Base-by-base conservation (phyloP, 73 alveolate species). In the Paramecium caudatum region DNA sequence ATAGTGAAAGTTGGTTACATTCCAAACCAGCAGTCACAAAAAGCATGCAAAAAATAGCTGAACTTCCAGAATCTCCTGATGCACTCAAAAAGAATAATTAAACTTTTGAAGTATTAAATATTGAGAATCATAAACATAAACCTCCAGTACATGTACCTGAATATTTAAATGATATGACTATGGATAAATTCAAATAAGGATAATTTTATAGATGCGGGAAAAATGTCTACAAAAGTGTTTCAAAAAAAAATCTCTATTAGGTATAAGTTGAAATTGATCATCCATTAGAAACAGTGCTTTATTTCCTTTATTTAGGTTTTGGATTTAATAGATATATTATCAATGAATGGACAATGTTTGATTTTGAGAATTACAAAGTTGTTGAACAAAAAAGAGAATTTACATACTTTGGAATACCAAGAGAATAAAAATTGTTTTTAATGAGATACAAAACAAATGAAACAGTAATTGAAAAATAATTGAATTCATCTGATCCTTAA, bases 401-500 rank as follows among this genome's bases (percentile, higher is more conserved):
- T 25, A 25, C 23, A 32, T 25, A 16, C 8, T 65, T 65, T 65
- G 49, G 49, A 3, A 25, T 4, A 13, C 5, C 27, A n/a, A 36
- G 12, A 36, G 34, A n/a, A 65, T 3, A 4, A 32, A 32, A 13
- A 32, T 6, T 55, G 7, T 55, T 27, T 55, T 1, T 55, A 0
- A 55, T 55, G 80, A 55, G 83, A 33, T 65, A 65, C 19, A 65
- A 65, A 27, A 1, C 50, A 33, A 3, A n/a, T 65, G 83, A 65
- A 32, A 25, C 33, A 12, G 8, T 65, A n/a, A 13, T 65, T 10
- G 83, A 65, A 65, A 65, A 65, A 65, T 65, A 65, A 65, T 36
- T 65, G 3, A 36, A 36, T 65, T 10, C 49, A 10, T 36, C 39
- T 30, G 39, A 65, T 65, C 83, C 83, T 12, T 32, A 4, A 0